phyloP scores from a whole-genome alignment of 2,329 filamentous ascomycete genomes.

The Aurifilum marmelostoma region DNA sequence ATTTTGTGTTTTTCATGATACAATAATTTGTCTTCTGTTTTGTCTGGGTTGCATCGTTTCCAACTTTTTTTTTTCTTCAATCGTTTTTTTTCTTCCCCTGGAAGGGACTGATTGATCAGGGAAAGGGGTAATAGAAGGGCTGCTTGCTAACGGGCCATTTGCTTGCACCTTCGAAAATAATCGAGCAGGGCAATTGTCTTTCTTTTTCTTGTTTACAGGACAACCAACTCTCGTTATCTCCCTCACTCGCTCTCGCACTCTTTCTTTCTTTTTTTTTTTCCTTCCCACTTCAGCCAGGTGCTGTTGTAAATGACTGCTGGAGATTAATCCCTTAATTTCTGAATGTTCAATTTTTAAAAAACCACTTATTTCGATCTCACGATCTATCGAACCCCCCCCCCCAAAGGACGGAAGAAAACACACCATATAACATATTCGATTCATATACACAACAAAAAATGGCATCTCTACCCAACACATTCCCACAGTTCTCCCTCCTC shows the following conservation, averaged over 20 bases:
- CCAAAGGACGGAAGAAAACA: background rate
- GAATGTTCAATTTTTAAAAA: conserved; percentile 14
- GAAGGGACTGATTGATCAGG: background rate
- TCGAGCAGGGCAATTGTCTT: background rate
- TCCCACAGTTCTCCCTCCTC: conserved; percentile 30
- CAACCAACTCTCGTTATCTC: background rate
- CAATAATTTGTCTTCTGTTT: background rate
- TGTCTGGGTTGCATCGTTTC: background rate
- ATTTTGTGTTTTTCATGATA: background rate
- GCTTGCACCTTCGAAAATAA: background rate
- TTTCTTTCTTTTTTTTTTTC: background rate
- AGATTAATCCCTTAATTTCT: conserved; percentile 11
- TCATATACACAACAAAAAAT: conserved; percentile 1
- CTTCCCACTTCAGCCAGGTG: conserved; percentile 15
- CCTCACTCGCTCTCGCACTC: background rate
- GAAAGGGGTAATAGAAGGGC: conserved; percentile 7
- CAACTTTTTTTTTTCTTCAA: background rate
- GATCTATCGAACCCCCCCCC: too few relatives aligned
- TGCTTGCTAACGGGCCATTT: background rate
- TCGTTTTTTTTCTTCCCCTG: background rate
- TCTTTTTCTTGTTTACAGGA: conserved; percentile 5
- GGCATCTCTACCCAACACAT: conserved; percentile 21
- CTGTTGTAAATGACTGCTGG: conserved; percentile 8
- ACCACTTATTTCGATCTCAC: too few relatives aligned
- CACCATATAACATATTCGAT: background rate